Evolutionary conservation across 768 basidiomycete species (phyloP).

Genomic region (Lactarius psammicola): DNA sequence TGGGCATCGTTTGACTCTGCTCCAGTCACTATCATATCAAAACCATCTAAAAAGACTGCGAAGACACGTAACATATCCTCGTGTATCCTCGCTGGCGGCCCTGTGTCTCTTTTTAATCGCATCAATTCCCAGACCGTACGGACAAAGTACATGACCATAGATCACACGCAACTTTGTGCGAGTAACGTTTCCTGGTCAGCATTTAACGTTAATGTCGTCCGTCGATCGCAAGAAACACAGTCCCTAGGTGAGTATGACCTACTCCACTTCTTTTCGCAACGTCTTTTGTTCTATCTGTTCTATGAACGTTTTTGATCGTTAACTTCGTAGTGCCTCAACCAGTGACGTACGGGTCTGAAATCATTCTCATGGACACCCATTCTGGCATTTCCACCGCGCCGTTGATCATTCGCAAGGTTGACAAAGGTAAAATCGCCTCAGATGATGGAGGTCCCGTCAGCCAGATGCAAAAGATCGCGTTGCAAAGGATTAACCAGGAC

Average conservation of each 20-base stretch:
- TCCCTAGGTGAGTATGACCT: slow-evolving; percentile 65
- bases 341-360: slow-evolving; percentile 89
- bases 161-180: slow-evolving; percentile 78
- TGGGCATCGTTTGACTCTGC: slow-evolving; percentile 94
- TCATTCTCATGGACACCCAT: slow-evolving; percentile 79
- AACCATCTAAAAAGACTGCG: slow-evolving; percentile 95
- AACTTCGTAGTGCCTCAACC: slow-evolving; percentile 60
- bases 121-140: slow-evolving; percentile 96
- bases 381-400: slow-evolving; percentile 86
- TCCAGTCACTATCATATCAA: slow-evolving; percentile 92
- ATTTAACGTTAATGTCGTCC: slow-evolving; percentile 88
- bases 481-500: slow-evolving; percentile 79
- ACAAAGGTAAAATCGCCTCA: slow-evolving; percentile 82
- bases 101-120: slow-evolving; percentile 91
- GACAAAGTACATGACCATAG: slow-evolving; percentile 96
- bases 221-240: slow-evolving; percentile 62
- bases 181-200: slow-evolving; percentile 92
- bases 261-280: slow-evolving; percentile 32
- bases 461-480: slow-evolving; percentile 95
- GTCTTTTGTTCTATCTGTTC: not conserved
- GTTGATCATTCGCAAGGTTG: slow-evolving; percentile 87
- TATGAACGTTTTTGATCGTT: slow-evolving; percentile 18
- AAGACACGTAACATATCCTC: slow-evolving; percentile 91
- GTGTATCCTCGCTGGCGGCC: slow-evolving; percentile 85
- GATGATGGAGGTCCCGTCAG: slow-evolving; percentile 91